phyloP scores from a whole-genome alignment of 257 asterid species.

The Cruciata laevipes region DNA sequence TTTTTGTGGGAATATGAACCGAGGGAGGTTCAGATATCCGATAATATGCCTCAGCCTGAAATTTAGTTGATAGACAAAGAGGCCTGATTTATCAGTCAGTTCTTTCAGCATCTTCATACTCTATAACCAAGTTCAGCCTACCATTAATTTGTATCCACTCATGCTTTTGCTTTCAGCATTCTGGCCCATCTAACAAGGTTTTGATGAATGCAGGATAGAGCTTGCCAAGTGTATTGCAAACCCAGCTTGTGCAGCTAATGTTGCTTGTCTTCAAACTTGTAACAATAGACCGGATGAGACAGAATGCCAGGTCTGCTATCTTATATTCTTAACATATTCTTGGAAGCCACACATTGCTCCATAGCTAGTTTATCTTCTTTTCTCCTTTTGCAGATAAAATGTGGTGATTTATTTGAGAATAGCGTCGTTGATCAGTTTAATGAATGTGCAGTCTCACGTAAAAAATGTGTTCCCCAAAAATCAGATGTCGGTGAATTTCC shows the following conservation, averaged over 20 bases:
- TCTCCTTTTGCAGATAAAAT: conserved; percentile 59
- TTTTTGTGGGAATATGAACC: too few species aligned
- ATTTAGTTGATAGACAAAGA: not conserved
- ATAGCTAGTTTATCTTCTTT: conserved; percentile 11
- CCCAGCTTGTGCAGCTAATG: conserved; percentile 91
- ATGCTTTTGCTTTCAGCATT: not conserved
- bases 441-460: conserved; percentile 92
- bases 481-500: conserved; percentile 96
- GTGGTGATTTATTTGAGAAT: conserved; percentile 90
- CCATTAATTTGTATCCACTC: not conserved
- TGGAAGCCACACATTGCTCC: not conserved
- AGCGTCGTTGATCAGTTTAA: conserved; percentile 86
- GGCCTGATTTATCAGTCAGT: not conserved
- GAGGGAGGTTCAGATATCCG: not conserved
- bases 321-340: not conserved
- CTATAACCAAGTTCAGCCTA: not conserved
- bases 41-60: not conserved
- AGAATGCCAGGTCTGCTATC: conserved; percentile 76
- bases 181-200: not conserved
- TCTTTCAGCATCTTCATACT: not conserved
- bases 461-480: conserved; percentile 95
- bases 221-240: conserved; percentile 83
- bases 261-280: conserved; percentile 94
- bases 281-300: conserved; percentile 94
- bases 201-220: conserved; percentile 55